Evolutionary conservation across 257 asterid species (phyloP), one percentile per base, ranked within the genome.

Genomic region (Nicotiana tomentosiformis): DNA sequence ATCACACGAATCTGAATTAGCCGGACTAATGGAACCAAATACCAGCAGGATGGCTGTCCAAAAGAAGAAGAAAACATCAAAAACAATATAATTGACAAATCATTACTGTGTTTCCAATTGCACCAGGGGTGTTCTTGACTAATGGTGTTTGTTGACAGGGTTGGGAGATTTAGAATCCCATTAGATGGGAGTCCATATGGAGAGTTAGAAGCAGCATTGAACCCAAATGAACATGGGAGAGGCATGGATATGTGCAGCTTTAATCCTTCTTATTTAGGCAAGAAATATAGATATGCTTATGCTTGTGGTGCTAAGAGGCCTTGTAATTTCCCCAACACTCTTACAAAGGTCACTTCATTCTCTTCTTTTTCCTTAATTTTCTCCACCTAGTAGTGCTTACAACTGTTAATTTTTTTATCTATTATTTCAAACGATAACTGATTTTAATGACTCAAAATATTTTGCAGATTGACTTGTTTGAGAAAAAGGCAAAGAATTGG

Each of bases 231-330:
- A 65, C 99, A 96, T 88, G 98, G 99, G 0, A 89, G 51, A 86
- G 99, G 98, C 8, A 84, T 96, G 93, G 99, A 96, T 77, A 96
- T 96, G 99, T 93, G 99, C 87, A 94, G 94, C 91, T 89, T 96
- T 20, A 96, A 96, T 66, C 98, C 97, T 72, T 37, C 53, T 61
- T 91, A 84, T 82, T 79, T 91, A 60, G 99, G 99, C 4, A 91
- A 91, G 86, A 91, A 91, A 81, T 93, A 96, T 30, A 90, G 98
- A 90, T 96, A 92, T 84, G 94, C 98, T 77, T 94, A 92, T 86
- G 98, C 99, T 12, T 94, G 98, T 87, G 99, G 99, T 55, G 98
- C 99, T 80, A 83, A 89, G 29, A 90, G 99, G 81, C 99, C 98
- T 26, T 94, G 98, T 87, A 92, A 96, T 85, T 96, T 96, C 87